phyloP scores from a whole-genome alignment of 345 rosid genomes.

The Hirschfeldia incana region DNA sequence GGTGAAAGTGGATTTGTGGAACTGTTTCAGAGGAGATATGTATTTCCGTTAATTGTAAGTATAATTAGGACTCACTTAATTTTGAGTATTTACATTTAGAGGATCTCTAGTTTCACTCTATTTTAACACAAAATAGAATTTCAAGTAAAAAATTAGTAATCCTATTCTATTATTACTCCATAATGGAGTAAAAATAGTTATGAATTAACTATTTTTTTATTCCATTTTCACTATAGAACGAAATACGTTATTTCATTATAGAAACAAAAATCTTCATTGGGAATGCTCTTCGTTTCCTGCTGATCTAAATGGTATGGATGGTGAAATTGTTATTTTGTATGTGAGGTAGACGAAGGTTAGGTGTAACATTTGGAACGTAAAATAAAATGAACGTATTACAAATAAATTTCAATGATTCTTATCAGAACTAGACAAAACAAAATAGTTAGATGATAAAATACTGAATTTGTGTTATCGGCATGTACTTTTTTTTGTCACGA shows the following conservation, averaged over 20 bases:
- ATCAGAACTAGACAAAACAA: background rate
- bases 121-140: too few relatives aligned
- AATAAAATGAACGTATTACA: background rate
- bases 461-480: background rate
- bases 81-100: background rate
- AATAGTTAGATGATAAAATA: background rate
- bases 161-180: too few relatives aligned
- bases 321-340: background rate
- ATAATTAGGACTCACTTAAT: background rate
- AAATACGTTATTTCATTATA: too few relatives aligned
- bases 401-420: background rate
- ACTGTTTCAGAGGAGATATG: constrained; percentile 29
- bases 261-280: too few relatives aligned
- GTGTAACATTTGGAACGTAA: background rate
- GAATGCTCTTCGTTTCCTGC: background rate
- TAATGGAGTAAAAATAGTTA: too few relatives aligned
- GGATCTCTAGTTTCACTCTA: background rate
- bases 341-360: background rate
- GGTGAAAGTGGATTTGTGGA: constrained; percentile 20
- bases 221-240: too few relatives aligned
- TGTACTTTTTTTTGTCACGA: background rate
- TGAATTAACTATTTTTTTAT: too few relatives aligned
- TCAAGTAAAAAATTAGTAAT: too few relatives aligned
- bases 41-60: constrained; percentile 26
- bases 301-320: background rate